Evolutionary conservation across 257 asterid species (phyloP).

Genomic region (Solanum clarkiae): DNA sequence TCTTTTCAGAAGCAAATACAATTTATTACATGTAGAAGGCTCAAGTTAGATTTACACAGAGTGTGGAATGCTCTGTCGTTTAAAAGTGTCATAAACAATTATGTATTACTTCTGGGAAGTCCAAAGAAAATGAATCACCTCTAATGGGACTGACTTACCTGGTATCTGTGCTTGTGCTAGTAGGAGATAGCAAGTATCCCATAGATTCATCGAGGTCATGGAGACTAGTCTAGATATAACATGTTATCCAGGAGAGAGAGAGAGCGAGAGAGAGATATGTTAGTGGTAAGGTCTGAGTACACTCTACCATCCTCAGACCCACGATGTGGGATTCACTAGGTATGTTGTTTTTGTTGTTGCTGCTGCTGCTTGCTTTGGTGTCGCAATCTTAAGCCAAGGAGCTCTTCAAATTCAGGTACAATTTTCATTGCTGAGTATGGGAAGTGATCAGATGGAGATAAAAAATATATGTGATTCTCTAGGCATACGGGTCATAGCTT

Average conservation of each 20-base stretch:
- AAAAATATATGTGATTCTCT: constrained; percentile 61
- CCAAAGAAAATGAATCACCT: background rate
- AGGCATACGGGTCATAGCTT: constrained; percentile 67
- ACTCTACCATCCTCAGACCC: no score
- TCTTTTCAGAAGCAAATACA: background rate
- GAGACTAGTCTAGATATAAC: background rate
- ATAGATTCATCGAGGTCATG: background rate
- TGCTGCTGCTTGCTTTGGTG: background rate
- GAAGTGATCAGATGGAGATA: constrained; percentile 71
- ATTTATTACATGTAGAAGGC: background rate
- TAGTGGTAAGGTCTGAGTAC: no score
- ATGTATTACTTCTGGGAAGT: background rate
- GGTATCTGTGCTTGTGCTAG: background rate
- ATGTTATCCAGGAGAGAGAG: no score
- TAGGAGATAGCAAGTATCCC: background rate
- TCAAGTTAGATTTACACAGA: background rate
- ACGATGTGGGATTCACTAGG: no score
- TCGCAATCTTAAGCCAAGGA: background rate
- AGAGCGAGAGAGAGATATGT: background rate
- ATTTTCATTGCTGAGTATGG: constrained; percentile 83
- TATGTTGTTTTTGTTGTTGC: no score
- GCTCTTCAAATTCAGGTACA: constrained; percentile 44
- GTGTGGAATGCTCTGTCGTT: background rate
- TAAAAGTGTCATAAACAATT: background rate
- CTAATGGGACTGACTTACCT: background rate